Evolutionary conservation across 2,329 filamentous ascomycete species (phyloP), one percentile per base, ranked within the genome.

Genomic region (Stemphylium lycopersici): DNA sequence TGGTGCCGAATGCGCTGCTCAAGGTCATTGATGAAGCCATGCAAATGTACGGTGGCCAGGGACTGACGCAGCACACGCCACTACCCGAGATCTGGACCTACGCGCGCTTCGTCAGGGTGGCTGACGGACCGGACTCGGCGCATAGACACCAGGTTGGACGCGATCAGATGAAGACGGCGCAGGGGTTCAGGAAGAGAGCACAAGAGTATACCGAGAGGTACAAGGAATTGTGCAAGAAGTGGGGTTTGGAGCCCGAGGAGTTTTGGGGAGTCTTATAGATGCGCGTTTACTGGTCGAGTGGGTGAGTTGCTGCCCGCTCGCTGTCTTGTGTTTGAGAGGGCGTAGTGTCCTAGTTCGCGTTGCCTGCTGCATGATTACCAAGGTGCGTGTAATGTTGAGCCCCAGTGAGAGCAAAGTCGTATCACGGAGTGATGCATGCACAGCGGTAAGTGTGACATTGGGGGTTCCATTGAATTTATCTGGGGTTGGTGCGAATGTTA

Each of bases 81-180:
- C 59, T 78, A 43, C 75, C 76, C 6, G 74, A 77, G 65, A 66
- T 78, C 55, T 78, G 76, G 76, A 77, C 76, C 22, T 77, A 77
- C 64, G 76, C 76, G 1, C 51, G 76, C 20, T 77, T 77, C 60
- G 74, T 78, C 26, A 62, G 76, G 50, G 70, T 78, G 29, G 76
- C 76, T 4, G 76, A 78, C 66, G 76, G 76, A 2, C 76, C 76
- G 1, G 76, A 78, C 66, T 71, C 70, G 0, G 75, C 74, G 12
- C 76, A 78, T 65, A 65, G 73, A 55, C 76, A 77, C 67, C 76
- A 78, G 58, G 74, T 78, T 33, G 76, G 76, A 0, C 56, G 75
- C 31, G 75, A 77, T 61, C 73, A 76, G 61, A 73, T 78, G 70
- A 77, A 78, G 67, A 76, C 69, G 8, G 76, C 75, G 26, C 62